These are phyloP conservation scores for Talaromyces sp. DNA, from an alignment of 2,329 filamentous ascomycete species.

Conservation along the genomic window DNA sequence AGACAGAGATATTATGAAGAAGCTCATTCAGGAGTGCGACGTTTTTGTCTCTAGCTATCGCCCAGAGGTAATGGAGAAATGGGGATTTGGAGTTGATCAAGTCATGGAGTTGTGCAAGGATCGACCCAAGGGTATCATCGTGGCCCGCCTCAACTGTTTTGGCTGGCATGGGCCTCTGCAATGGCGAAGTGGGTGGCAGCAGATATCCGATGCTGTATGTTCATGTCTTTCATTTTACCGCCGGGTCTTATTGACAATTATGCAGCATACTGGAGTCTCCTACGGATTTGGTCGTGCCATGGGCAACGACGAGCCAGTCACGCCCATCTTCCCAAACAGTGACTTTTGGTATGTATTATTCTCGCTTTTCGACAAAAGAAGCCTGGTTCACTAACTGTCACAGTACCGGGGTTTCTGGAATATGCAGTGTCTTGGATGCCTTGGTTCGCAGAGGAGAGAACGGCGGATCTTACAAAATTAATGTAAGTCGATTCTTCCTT, in stretches of 20 bases:
- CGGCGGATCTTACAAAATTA: conserved; percentile 37
- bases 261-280: conserved; percentile 34
- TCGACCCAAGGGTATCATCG: conserved; percentile 2
- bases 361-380: neutral
- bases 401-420: conserved; percentile 31
- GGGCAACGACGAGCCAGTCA: conserved; percentile 41
- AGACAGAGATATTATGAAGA: neutral
- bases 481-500: conserved; percentile 20
- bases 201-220: conserved; percentile 3
- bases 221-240: neutral
- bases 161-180: conserved; percentile 1
- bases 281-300: conserved; percentile 44
- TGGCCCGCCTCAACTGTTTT: neutral
- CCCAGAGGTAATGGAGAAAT: conserved; percentile 1
- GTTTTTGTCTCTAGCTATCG: conserved; percentile 3
- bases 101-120: conserved; percentile 1
- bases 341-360: conserved; percentile 29
- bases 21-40: neutral
- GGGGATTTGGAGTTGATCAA: conserved; percentile 2
- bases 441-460: conserved; percentile 33
- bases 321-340: conserved; percentile 40
- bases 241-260: neutral
- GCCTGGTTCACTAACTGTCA: neutral
- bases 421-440: conserved; percentile 37
- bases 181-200: conserved; percentile 4